phyloP scores from a whole-genome alignment of 2,329 filamentous ascomycete species.

The Neofusicoccum sp. region DNA sequence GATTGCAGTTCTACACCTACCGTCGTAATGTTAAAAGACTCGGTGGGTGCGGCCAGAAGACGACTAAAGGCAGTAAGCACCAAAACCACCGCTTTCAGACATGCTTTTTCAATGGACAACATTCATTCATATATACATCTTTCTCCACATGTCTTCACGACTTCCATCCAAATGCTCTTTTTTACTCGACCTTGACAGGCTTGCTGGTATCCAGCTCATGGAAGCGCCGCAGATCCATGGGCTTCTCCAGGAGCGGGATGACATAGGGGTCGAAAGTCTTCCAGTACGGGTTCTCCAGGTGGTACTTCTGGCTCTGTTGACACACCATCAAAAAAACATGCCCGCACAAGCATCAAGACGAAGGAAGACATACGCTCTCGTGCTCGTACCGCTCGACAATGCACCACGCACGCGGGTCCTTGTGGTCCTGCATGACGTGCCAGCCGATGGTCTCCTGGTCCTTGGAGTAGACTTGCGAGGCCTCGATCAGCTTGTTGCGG shows the following conservation, averaged over 20 bases:
- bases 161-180: too few species aligned
- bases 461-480: constrained; percentile 68
- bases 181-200: constrained; percentile 15
- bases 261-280: constrained; percentile 75
- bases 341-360: neutral
- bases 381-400: constrained; percentile 72
- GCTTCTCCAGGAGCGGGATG: constrained; percentile 62
- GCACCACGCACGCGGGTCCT: constrained; percentile 67
- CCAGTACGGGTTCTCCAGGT: constrained; percentile 66
- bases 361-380: constrained; percentile 53
- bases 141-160: too few species aligned
- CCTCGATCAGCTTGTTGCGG: constrained; percentile 70
- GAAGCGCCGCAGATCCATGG: constrained; percentile 67
- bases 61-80: too few species aligned
- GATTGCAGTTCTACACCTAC: too few species aligned
- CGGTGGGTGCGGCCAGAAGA: too few species aligned
- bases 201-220: constrained; percentile 63
- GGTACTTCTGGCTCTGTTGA: constrained; percentile 41
- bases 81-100: too few species aligned
- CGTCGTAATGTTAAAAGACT: too few species aligned
- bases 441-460: constrained; percentile 69
- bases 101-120: too few species aligned
- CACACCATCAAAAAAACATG: neutral
- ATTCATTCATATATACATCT: too few species aligned
- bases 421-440: constrained; percentile 75